phyloP scores from a whole-genome alignment of 139 green algal genomes.

The Edaphochlamys debaryana region DNA sequence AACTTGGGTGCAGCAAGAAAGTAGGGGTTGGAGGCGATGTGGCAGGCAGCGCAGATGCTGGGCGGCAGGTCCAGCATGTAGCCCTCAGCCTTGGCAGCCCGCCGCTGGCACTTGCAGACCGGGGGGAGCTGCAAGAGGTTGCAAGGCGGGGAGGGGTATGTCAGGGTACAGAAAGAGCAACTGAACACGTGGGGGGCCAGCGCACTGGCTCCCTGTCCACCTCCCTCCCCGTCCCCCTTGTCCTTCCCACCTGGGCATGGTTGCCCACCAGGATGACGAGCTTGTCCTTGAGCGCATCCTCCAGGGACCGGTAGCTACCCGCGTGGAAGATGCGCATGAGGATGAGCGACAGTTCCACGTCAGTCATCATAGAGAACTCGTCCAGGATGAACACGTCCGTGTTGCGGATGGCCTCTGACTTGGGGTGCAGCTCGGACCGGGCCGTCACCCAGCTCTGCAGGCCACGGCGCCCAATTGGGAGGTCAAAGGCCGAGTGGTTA shows the following conservation, averaged over 20 bases:
- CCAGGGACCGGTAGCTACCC: background rate
- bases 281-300: background rate
- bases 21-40: background rate
- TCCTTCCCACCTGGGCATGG: conserved; percentile 9
- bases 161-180: too few species aligned
- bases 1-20: background rate
- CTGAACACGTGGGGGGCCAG: too few species aligned
- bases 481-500: background rate
- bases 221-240: too few species aligned
- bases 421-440: background rate
- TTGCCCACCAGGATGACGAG: conserved; percentile 16
- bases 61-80: background rate
- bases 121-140: too few species aligned
- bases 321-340: background rate
- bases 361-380: conserved; percentile 13
- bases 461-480: background rate
- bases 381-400: conserved; percentile 1
- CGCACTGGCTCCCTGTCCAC: too few species aligned
- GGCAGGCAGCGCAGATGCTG: background rate
- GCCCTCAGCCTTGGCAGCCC: too few species aligned
- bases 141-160: too few species aligned
- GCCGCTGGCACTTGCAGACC: too few species aligned
- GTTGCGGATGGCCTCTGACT: background rate
- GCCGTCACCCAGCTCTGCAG: background rate
- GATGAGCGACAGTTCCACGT: background rate